Evolutionary conservation across 257 asterid genomes (phyloP), one percentile per base, ranked within the genome.

Genomic region (Solanum chilense): DNA sequence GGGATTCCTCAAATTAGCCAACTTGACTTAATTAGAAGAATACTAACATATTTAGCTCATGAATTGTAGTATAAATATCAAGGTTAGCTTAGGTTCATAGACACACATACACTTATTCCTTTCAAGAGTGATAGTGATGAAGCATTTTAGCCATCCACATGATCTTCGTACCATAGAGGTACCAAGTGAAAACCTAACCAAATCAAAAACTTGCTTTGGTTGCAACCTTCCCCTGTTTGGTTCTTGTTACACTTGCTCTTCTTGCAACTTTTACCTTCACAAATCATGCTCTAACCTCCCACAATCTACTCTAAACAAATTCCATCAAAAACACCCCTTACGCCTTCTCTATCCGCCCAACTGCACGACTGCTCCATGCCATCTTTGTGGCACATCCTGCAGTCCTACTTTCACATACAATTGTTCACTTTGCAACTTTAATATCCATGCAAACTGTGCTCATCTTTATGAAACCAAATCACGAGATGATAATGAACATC

Each of bases 131-230:
- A 83, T 82, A 69, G 75, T 66, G 7, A 83, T 82, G 83, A 87
- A 47, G 86, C 89, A 87, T 82, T 82, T 87, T 41, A 82, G 89
- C 75, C 89, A 87, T 77, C 83, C 83, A 27, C 89, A 82, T 35
- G 89, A 82, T 21, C 71, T 87, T 75, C 52, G 64, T 25, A 6
- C 15, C 15, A 49, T 66, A 41, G 37, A 82, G 73, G 12, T 69
- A 9, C 58, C 74, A 47, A 87, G 27, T 56, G 75, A 81, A 82
- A 82, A 66, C 70, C 58, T 35, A n/a, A 13, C 37, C 16, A 83
- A 31, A 9, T 25, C 5, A 20, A 58, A 58, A 58, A 8, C 10
- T 16, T 87, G 89, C 41, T 66, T 31, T 35, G 86, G 86, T 9
- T 87, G 86, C 69, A 82, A 82, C 35, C 76, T 87, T 35, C 86